Evolutionary conservation across 768 basidiomycete genomes (phyloP), one percentile per base, ranked within the genome.

Genomic region (Lentinula detonsa): DNA sequence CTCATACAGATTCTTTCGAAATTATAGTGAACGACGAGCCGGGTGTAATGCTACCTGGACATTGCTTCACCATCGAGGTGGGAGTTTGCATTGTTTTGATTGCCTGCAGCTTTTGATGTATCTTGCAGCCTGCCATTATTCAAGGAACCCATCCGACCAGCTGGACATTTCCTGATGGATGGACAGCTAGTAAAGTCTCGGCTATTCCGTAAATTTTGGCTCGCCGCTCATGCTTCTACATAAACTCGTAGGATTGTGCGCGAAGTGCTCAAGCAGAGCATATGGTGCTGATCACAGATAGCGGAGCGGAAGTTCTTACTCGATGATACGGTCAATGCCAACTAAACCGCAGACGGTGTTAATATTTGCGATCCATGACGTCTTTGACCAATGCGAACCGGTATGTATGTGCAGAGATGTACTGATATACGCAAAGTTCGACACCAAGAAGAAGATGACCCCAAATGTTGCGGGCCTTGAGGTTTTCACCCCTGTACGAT

Each of bases 61-160:
- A 96, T 70, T 93, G 92, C 68, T 96, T 97, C 67, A 96, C 95
- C 0, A 94, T 97, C 43, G 95, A 97, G 81, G 91, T 87, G 61
- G 16, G 75, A 57, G 34, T 21, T 11, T 33, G n/a, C 37, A 6
- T 10, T 37, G 15, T 61, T 16, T 55, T 31, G 33, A 42, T 34
- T 21, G 5, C 33, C n/a, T 45, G 4, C 37, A 15, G 64, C 15
- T 65, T 48, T 39, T 60, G 28, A 42, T 35, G 10, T 45, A 6
- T 35, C 4, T 8, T 46, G 10, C 61, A 92, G 88, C 93, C 93
- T 3, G 79, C 80, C 51, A 76, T 96, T 35, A 81, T 95, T 11
- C 90, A 93, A 73, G 93, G 93, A 10, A 71, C 75, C 5, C 78
- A 90, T 60, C 78, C 91, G 0, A 69, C 74, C 28, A 84, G 84